Base-by-base conservation (phyloP, 2,329 filamentous ascomycete genomes). In the Stagonosporopsis cucurbitacearum region DNA sequence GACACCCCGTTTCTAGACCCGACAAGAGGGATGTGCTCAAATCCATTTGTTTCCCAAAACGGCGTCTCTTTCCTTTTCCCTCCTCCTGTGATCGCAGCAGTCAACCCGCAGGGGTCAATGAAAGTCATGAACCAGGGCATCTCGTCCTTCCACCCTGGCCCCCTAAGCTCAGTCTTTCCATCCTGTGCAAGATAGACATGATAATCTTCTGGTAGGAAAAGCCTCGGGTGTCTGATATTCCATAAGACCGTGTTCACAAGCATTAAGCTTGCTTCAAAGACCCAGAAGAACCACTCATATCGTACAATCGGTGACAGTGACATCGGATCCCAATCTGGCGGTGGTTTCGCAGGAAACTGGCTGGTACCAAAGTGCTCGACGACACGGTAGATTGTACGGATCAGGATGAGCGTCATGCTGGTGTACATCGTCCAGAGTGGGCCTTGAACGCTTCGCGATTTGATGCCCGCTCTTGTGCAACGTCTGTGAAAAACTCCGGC, bases 281-380 rank as follows among this genome's bases (percentile, higher is more conserved):
- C 70, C 74, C 78, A 84, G 55, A 84, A 80, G 59, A 78, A 81
- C 74, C 76, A 79, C 53, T 84, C 81, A 39, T 80, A 74, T n/a
- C 73, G 74, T 42, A 76, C 48, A 55, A 73, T 57, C 48, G 73
- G 70, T 19, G 36, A 41, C 7, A 50, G 11, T 2, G 36, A 41
- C 46, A 50, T 35, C 22, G 75, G 76, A 15, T 77, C 66, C 26
- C 76, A 72, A 13, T 43, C 43, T 4, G 50, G 22, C 39, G 71
- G 60, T 19, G 71, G 75, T 6, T 74, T 74, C 20, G 76, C 72
- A 22, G 81, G 72, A 12, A 81, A 69, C 23, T 70, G 61, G 0
- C 79, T 74, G n/a, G 82, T 67, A 46, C 76, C 78, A 59, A 85
- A 86, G 47, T 79, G 80, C 45, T 84, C 79, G 26, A 83, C 77